Conservation (phyloP, 2,329 filamentous ascomycete species). For the Talaromyces sp. region DNA sequence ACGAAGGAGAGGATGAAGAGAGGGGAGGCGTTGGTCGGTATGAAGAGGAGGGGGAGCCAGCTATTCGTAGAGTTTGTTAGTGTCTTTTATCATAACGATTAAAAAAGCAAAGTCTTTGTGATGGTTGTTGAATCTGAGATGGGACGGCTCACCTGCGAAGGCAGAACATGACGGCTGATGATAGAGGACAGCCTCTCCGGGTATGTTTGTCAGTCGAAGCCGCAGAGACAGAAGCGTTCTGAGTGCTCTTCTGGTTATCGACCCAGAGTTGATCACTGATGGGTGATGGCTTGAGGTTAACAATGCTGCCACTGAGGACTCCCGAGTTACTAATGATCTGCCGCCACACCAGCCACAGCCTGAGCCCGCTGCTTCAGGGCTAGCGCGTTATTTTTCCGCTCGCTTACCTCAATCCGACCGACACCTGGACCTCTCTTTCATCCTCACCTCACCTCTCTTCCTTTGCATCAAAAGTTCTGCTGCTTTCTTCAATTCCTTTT, state of each 20-base stretch:
- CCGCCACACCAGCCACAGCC: neutral
- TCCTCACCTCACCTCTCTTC: neutral
- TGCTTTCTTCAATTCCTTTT: neutral
- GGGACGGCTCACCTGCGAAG: slow-evolving; percentile 52
- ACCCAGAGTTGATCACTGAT: neutral
- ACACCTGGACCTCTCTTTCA: neutral
- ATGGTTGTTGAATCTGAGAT: neutral
- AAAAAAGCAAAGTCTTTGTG: neutral
- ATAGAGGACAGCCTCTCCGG: neutral
- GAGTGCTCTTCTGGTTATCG: neutral
- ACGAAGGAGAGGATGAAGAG: slow-evolving; percentile 86
- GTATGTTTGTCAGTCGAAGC: neutral
- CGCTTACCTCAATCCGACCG: neutral
- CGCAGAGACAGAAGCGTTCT: neutral
- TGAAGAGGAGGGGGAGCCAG: slow-evolving; percentile 83
- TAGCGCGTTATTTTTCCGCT: neutral
- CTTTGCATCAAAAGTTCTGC: neutral
- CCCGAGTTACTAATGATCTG: neutral
- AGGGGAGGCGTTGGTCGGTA: slow-evolving; percentile 78
- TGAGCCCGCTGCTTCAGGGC: neutral
- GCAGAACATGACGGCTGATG: slow-evolving; percentile 55
- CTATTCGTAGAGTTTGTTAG: slow-evolving; percentile 36
- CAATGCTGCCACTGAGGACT: neutral
- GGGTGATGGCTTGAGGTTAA: neutral
- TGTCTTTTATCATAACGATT: neutral